phyloP scores from a whole-genome alignment of 2,329 filamentous ascomycete species.

The Microthyrium microscopicum region DNA sequence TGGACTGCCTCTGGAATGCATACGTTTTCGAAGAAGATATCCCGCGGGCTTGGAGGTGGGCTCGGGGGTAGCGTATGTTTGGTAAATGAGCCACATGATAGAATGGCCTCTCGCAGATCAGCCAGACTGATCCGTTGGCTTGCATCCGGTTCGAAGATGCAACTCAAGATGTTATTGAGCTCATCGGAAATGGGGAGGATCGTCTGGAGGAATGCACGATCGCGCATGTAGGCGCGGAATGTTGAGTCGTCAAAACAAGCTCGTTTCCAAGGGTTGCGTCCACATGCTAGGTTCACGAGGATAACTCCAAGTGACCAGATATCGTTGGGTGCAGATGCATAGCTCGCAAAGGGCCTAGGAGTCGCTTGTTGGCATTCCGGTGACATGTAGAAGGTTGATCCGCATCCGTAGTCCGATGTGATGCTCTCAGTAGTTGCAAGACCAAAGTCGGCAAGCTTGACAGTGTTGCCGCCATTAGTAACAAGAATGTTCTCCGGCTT shows the following conservation, averaged over 20 bases:
- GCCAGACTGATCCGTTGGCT: conserved; percentile 64
- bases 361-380: conserved; percentile 88
- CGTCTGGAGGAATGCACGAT: conserved; percentile 73
- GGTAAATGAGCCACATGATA: conserved; percentile 62
- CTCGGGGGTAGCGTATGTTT: conserved; percentile 25
- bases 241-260: conserved; percentile 87
- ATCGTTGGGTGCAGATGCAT: conserved; percentile 87
- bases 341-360: conserved; percentile 55
- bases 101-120: conserved; percentile 62
- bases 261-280: conserved; percentile 97
- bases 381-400: conserved; percentile 98
- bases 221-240: conserved; percentile 77
- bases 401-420: conserved; percentile 91
- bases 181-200: conserved; percentile 85
- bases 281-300: conserved; percentile 91
- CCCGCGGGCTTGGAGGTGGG: conserved; percentile 9
- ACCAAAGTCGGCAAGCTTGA: conserved; percentile 95
- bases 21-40: too few species aligned
- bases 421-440: conserved; percentile 70
- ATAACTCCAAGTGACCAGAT: conserved; percentile 98
- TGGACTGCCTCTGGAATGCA: too few species aligned
- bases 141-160: conserved; percentile 78
- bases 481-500: conserved; percentile 98
- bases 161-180: conserved; percentile 69
- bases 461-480: conserved; percentile 69